A percentile compares a stretch with the other conserved stretches of the same genome.
These are phyloP conservation scores for Tuctoria greenei DNA, from an alignment of 176 grass and related monocot genomes.

Conservation along the genomic window DNA sequence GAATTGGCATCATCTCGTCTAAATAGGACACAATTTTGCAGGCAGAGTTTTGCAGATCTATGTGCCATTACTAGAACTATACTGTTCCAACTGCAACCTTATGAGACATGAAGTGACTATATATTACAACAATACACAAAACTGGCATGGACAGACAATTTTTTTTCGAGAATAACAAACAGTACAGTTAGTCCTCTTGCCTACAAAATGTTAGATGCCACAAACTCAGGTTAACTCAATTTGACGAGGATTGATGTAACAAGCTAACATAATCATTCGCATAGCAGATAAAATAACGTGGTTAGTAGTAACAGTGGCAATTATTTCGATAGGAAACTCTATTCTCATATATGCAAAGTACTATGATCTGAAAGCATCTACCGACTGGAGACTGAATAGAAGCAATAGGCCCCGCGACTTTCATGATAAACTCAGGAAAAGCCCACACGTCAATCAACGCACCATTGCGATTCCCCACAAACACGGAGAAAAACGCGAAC, in stretches of 20 bases:
- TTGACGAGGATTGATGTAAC: background rate
- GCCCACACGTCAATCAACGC: background rate
- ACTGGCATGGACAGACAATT: background rate
- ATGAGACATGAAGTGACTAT: background rate
- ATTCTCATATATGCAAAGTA: background rate
- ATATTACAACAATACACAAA: background rate
- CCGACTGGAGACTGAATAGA: background rate
- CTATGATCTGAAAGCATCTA: conserved; percentile 6
- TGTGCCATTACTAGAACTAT: background rate
- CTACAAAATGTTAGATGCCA: background rate
- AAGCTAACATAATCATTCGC: background rate
- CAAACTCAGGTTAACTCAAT: background rate
- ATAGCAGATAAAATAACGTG: too few species aligned
- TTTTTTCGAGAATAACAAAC: background rate
- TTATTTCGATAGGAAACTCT: background rate
- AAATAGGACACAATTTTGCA: background rate
- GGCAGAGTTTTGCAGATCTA: background rate
- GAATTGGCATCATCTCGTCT: background rate
- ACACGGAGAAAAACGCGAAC: background rate
- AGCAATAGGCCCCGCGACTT: background rate
- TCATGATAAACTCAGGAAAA: background rate
- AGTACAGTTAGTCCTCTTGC: background rate
- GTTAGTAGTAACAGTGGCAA: background rate
- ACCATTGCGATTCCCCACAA: background rate
- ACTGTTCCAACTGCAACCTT: background rate